These are phyloP conservation scores for Tolypocladium amazonense DNA, from an alignment of 2,329 filamentous ascomycete species.

Conservation along the genomic window DNA sequence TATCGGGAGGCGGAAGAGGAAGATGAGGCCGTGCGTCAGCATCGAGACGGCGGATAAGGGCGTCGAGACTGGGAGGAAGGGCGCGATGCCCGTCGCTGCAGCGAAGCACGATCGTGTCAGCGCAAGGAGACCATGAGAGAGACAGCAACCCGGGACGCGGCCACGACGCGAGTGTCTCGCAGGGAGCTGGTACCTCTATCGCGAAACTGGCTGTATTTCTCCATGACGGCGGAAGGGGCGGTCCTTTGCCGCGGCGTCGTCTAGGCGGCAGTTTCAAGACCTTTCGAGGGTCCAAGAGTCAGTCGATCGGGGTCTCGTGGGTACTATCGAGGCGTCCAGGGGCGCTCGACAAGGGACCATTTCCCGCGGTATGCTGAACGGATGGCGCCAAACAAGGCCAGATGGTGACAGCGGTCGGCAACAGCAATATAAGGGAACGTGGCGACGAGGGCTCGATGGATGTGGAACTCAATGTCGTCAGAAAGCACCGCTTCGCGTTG, in stretches of 20 bases:
- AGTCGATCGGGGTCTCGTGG: not conserved
- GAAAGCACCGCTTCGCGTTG: not conserved
- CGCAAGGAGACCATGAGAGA: not conserved
- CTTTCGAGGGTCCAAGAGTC: not conserved
- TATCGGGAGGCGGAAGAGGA: slow-evolving; percentile 69
- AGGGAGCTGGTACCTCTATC: slow-evolving; percentile 60
- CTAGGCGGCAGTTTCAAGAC: not conserved
- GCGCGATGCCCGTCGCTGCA: slow-evolving; percentile 85
- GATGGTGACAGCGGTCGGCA: not conserved
- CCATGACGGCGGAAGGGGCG: slow-evolving; percentile 44
- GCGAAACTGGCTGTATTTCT: slow-evolving; percentile 89
- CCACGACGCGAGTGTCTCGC: not conserved
- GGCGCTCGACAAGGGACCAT: not conserved
- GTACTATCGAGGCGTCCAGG: not conserved
- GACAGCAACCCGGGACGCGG: not conserved
- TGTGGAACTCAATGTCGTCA: not conserved
- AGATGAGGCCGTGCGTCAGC: slow-evolving; percentile 60
- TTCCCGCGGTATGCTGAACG: not conserved
- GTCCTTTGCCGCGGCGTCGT: not conserved
- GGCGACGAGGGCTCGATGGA: not conserved
- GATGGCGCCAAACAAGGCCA: not conserved
- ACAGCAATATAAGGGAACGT: not conserved
- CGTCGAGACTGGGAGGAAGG: slow-evolving; percentile 76
- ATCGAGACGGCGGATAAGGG: slow-evolving; percentile 52
- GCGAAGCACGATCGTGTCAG: not conserved